A percentile compares a stretch with the other conserved stretches of the same genome.
phyloP scores from a whole-genome alignment of 768 basidiomycete species.

The Tulasnella sp. region DNA sequence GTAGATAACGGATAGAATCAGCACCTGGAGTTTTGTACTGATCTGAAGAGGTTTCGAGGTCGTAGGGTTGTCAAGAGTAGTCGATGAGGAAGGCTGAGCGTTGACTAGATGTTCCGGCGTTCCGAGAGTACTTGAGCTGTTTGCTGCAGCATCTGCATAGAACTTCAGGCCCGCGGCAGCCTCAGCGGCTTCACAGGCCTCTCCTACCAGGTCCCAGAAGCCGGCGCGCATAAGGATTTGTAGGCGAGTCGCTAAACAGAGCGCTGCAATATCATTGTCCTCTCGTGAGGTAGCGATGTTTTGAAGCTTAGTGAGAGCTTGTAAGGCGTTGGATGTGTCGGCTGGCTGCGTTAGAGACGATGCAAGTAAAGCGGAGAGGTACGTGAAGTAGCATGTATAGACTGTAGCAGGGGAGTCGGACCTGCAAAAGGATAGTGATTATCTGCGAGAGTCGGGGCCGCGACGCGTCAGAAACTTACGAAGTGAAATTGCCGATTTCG shows the following conservation, averaged over 20 bases:
- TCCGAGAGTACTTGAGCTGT: conserved; percentile 3
- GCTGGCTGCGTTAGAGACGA: conserved; percentile 10
- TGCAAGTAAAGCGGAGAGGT: conserved; percentile 24
- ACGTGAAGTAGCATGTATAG: conserved; percentile 40
- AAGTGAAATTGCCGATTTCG: conserved; percentile 34
- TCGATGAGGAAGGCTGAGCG: conserved; percentile 4
- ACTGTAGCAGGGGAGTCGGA: conserved; percentile 42
- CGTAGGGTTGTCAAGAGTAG: background rate
- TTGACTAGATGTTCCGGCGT: conserved; percentile 7
- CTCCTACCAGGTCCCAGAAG: conserved; percentile 41
- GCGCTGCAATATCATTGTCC: conserved; percentile 15
- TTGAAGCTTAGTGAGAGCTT: conserved; percentile 12
- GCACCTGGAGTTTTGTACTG: conserved; percentile 42
- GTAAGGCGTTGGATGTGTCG: conserved; percentile 17
- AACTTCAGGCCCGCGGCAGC: conserved; percentile 35
- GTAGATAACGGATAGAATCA: conserved; percentile 51
- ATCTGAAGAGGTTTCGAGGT: conserved; percentile 21
- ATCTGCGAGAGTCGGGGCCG: no score
- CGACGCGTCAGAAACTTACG: no score
- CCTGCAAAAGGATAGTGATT: conserved; percentile 2
- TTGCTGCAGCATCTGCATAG: background rate
- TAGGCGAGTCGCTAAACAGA: conserved; percentile 41
- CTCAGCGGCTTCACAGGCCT: conserved; percentile 42
- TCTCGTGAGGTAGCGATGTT: conserved; percentile 11
- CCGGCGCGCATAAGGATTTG: conserved; percentile 44